Evolutionary conservation across 202 grass and related monocot genomes (phyloP), one percentile per base, ranked within the genome.

Genomic region (Schoenoplectus tabernaemontani): DNA sequence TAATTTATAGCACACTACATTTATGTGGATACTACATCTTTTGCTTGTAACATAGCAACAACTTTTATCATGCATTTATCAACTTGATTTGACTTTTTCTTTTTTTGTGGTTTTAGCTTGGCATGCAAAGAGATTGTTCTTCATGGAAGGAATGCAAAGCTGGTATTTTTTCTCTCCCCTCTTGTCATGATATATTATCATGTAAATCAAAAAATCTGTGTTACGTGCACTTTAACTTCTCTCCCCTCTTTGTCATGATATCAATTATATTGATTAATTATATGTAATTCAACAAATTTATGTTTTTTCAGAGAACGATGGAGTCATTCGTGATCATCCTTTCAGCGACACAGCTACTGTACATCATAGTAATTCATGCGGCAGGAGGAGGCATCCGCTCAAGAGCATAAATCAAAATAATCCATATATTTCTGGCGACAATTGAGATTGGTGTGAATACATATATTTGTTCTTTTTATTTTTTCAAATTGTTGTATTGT

Each of bases 261-360:
- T 51, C 13, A 13, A 17, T 16, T 4, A 51, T 51, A 13, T 51
- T 16, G 13, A 51, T 5, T 16, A 51, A 51, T 0, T 17, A 0
- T 3, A 16, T 16, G 7, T 12, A 20, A 28, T 75, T 19, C 5
- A 58, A 59, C 24, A 42, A 41, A 59, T 70, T 61, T 42, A 1
- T 51, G 16, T 57, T 44, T 17, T 32, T 74, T 28, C 37, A 99
- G 96, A 95, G 83, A 68, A 93, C 90, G 16, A 96, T 99, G 90
- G 96, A 99, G 85, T 74, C 90, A n/a, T 99, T 99, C 87, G 84
- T 87, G 76, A 93, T 99, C 86, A 93, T 96, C 62, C 90, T 99
- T 30, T 88, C 96, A 10, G 83, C 3, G 2, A 99, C 96, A 57
- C 96, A 99, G 64, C 77, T 99, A 54, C 56, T 99, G 22, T 99